Percentiles rank a stretch among this genome's conserved stretches.
These are phyloP conservation scores for Carex parvula DNA, from an alignment of 176 grass and related monocot genomes.

Conservation along the genomic window DNA sequence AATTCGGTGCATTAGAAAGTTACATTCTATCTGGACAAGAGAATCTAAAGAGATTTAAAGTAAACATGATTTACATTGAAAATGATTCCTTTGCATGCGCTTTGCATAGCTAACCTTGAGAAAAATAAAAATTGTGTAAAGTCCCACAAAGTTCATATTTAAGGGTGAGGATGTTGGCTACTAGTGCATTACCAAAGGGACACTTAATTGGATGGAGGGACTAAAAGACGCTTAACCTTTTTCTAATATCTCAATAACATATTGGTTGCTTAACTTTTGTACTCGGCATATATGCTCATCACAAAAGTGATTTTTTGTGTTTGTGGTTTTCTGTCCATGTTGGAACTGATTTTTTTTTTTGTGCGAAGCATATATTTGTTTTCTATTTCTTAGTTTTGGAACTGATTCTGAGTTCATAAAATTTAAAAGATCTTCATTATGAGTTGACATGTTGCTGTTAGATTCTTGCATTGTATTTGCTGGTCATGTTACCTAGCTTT, in stretches of 20 bases:
- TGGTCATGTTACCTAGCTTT: background rate
- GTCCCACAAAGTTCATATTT: background rate
- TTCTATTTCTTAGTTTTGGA: background rate
- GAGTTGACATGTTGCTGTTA: background rate
- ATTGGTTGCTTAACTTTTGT: slow-evolving; percentile 2
- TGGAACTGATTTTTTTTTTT: no score
- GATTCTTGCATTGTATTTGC: background rate
- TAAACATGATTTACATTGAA: background rate
- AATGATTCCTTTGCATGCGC: background rate
- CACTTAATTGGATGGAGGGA: background rate
- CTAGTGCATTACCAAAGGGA: background rate
- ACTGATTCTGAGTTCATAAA: slow-evolving; percentile 4
- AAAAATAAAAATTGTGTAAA: background rate
- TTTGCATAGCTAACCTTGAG: background rate
- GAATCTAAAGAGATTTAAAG: background rate
- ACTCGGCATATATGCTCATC: slow-evolving; percentile 12
- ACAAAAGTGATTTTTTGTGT: background rate
- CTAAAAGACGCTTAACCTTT: background rate
- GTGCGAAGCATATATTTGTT: background rate
- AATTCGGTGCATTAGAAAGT: background rate
- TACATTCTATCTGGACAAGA: background rate
- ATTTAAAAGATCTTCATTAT: background rate
- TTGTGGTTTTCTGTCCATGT: background rate
- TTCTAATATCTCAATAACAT: background rate
- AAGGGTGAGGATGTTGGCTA: background rate